Percentiles rank a stretch among this genome's conserved stretches.
phyloP scores from a whole-genome alignment of 352 stramenopile species.

The Globisporangium recalcitrans region DNA sequence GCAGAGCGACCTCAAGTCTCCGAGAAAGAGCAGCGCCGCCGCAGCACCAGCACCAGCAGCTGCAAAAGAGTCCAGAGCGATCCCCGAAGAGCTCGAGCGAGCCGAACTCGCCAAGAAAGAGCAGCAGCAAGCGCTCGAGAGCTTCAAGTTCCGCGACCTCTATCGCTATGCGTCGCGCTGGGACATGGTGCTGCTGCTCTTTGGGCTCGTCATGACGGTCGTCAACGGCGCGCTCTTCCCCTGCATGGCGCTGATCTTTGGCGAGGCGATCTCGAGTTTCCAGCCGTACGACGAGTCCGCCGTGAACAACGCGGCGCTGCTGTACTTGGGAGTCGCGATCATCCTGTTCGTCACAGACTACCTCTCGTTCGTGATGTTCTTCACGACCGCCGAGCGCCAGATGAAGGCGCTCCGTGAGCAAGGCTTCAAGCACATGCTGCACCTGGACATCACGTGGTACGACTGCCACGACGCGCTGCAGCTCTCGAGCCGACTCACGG shows the following conservation, averaged over 20 bases:
- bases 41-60: background rate
- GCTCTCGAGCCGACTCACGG: conserved; percentile 36
- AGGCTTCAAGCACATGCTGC: conserved; percentile 38
- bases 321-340: conserved; percentile 28
- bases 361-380: conserved; percentile 27
- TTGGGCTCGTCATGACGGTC: conserved; percentile 26
- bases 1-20: background rate
- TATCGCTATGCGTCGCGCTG: conserved; percentile 31
- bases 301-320: conserved; percentile 25
- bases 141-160: conserved; percentile 9
- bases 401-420: conserved; percentile 36
- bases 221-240: conserved; percentile 44
- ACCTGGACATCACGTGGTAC: conserved; percentile 53
- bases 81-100: conserved; percentile 2
- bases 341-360: conserved; percentile 33
- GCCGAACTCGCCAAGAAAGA: background rate
- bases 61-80: background rate
- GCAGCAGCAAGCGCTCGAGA: conserved; percentile 2
- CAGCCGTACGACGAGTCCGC: conserved; percentile 21
- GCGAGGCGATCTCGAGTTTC: conserved; percentile 37
- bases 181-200: conserved; percentile 26
- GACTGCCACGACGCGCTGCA: conserved; percentile 36
- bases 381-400: conserved; percentile 30
- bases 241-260: conserved; percentile 50
- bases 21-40: background rate